Evolutionary conservation across 176 grass and related monocot species (phyloP).

Genomic region (Raddia distichophylla): DNA sequence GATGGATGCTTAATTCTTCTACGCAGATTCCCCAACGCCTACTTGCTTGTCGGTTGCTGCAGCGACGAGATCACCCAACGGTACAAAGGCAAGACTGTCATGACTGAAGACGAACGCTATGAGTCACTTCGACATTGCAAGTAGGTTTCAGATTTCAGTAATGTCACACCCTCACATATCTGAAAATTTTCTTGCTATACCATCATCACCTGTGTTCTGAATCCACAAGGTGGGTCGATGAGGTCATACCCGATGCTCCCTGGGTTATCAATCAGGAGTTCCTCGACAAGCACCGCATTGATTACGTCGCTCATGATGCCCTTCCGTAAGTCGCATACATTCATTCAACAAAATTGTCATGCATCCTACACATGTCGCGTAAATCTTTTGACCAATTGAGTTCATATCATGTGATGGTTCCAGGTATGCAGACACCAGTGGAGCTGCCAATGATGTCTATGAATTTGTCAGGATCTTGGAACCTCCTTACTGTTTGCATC

Average conservation of each 20-base stretch:
- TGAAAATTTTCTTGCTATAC: not conserved
- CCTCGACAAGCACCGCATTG: slow-evolving; percentile 69
- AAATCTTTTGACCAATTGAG: not conserved
- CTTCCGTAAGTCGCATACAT: slow-evolving; percentile 56
- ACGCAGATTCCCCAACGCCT: slow-evolving; percentile 67
- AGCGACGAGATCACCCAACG: slow-evolving; percentile 64
- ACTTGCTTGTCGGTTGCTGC: slow-evolving; percentile 78
- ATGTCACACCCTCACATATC: not conserved
- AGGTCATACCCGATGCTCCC: slow-evolving; percentile 74
- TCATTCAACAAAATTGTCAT: not conserved
- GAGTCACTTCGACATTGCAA: slow-evolving; percentile 93
- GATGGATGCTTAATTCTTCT: not conserved
- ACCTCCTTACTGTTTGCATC: not conserved
- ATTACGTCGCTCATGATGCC: slow-evolving; percentile 70
- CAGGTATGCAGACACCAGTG: slow-evolving; percentile 91
- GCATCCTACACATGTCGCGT: not conserved
- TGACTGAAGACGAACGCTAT: slow-evolving; percentile 68
- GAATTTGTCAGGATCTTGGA: slow-evolving; percentile 61
- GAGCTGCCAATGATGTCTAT: slow-evolving; percentile 85
- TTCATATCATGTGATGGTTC: slow-evolving; percentile 24
- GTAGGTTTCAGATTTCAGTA: slow-evolving; percentile 31
- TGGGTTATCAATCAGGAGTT: slow-evolving; percentile 78
- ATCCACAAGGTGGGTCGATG: slow-evolving; percentile 71
- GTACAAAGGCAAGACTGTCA: slow-evolving; percentile 83
- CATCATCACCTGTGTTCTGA: not conserved